Evolutionary conservation across 2,329 filamentous ascomycete species (phyloP).

Genomic region (Colletotrichum godetiae): DNA sequence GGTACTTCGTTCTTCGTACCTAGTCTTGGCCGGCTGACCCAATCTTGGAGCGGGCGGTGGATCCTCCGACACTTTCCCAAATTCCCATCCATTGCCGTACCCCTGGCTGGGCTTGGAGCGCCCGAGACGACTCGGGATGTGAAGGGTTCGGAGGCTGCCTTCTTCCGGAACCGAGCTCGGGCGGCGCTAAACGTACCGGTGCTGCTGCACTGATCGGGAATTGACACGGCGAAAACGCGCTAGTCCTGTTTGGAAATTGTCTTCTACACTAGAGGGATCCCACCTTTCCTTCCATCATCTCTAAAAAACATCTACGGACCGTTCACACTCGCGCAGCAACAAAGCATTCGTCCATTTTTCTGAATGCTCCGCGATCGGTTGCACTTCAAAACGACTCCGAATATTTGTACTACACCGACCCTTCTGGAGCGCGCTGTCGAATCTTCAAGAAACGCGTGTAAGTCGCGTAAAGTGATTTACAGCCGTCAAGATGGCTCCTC

Average conservation of each 20-base stretch:
- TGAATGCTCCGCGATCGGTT: not conserved
- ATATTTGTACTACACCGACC: slow-evolving; percentile 26
- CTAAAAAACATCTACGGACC: slow-evolving; percentile 33
- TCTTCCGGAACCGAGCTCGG: slow-evolving; percentile 7
- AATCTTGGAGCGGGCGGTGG: slow-evolving; percentile 9
- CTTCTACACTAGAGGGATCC: slow-evolving; percentile 32
- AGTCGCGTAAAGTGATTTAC: slow-evolving; percentile 66
- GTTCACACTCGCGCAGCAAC: slow-evolving; percentile 18
- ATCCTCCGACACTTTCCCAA: not conserved
- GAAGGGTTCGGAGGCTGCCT: not conserved
- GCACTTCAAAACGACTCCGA: not conserved
- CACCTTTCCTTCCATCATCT: slow-evolving; percentile 35
- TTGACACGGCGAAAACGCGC: slow-evolving; percentile 33
- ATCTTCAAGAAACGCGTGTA: slow-evolving; percentile 56
- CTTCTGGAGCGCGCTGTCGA: slow-evolving; percentile 5
- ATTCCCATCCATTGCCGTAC: not conserved
- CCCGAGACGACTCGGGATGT: not conserved
- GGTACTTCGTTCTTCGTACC: not conserved
- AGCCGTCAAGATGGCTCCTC: slow-evolving; percentile 62
- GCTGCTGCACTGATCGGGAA: not conserved
- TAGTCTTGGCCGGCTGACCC: slow-evolving; percentile 6
- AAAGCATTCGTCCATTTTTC: not conserved
- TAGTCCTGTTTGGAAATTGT: slow-evolving; percentile 34
- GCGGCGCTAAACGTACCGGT: not conserved
- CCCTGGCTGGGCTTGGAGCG: not conserved